A percentile compares a stretch with the other conserved stretches of the same genome.
Evolutionary conservation across 2,329 filamentous ascomycete species (phyloP).

Genomic region (Penicillium sp.): DNA sequence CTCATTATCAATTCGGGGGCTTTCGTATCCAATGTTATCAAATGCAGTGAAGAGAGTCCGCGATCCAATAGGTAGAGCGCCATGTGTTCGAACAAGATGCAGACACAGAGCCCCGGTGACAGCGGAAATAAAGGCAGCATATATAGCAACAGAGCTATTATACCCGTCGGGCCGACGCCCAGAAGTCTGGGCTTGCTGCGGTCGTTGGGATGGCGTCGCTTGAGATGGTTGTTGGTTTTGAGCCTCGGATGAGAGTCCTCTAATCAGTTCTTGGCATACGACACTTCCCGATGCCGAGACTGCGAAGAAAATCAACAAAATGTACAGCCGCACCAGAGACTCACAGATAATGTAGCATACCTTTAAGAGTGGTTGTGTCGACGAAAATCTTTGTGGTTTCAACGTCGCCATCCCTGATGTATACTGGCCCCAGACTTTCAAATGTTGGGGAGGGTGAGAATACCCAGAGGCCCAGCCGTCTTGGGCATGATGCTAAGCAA

Average conservation of each 20-base stretch:
- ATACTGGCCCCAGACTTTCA: constrained; percentile 35
- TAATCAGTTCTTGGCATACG: constrained; percentile 39
- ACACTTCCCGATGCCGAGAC: constrained; percentile 41
- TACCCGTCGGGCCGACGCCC: constrained; percentile 34
- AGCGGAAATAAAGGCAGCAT: constrained; percentile 44
- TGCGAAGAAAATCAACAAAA: constrained; percentile 18
- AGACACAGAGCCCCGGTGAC: constrained; percentile 41
- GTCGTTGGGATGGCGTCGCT: constrained; percentile 27
- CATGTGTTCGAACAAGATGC: constrained; percentile 38
- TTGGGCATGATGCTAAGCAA: constrained; percentile 43
- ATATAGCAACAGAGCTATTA: constrained; percentile 38
- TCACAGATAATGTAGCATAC: constrained; percentile 18
- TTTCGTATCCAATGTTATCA: constrained; percentile 35
- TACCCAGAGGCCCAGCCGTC: constrained; percentile 43
- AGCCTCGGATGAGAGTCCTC: constrained; percentile 37
- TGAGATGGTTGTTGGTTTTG: constrained; percentile 22
- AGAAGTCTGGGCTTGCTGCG: constrained; percentile 26
- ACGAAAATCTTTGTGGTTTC: constrained; percentile 35
- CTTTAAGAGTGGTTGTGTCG: constrained; percentile 37
- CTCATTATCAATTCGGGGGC: constrained; percentile 29
- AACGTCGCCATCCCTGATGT: constrained; percentile 26
- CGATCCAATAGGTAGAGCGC: constrained; percentile 44
- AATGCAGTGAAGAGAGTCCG: constrained; percentile 43
- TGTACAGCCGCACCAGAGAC: too few relatives aligned
- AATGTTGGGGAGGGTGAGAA: constrained; percentile 45